Percentiles rank a stretch among this genome's conserved stretches.
These are phyloP conservation scores for Berkeleyomyces basicola DNA, from an alignment of 2,329 filamentous ascomycete genomes.

Conservation along the genomic window DNA sequence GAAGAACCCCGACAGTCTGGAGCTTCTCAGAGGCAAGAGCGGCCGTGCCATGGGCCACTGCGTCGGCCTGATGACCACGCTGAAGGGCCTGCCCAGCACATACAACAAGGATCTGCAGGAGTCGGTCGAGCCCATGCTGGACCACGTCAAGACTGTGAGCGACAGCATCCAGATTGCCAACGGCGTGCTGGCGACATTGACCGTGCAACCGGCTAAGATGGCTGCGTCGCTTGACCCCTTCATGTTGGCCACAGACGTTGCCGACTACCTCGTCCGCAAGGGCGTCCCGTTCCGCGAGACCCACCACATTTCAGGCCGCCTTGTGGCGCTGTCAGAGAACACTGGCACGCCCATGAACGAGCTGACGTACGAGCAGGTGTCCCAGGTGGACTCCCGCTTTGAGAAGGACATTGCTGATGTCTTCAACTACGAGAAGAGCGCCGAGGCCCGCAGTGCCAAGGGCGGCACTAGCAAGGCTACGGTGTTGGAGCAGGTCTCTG, in stretches of 20 bases:
- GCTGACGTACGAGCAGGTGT: conserved; percentile 47
- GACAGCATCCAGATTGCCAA: conserved; percentile 73
- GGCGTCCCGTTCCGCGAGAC: conserved; percentile 66
- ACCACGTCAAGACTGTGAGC: conserved; percentile 63
- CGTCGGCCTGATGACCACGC: conserved; percentile 57
- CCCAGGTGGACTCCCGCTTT: conserved; percentile 52
- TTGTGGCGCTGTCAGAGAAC: conserved; percentile 52
- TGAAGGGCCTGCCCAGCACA: conserved; percentile 55
- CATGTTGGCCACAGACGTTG: conserved; percentile 63
- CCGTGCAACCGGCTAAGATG: conserved; percentile 59
- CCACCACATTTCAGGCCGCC: conserved; percentile 59
- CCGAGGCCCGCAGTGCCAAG: conserved; percentile 60
- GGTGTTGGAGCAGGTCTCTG: conserved; percentile 47
- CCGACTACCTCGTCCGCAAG: conserved; percentile 46
- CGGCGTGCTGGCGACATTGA: conserved; percentile 60
- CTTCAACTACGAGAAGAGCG: conserved; percentile 69
- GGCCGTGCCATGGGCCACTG: conserved; percentile 67
- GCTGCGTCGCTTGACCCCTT: conserved; percentile 58
- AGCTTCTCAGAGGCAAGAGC: conserved; percentile 55
- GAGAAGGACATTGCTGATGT: conserved; percentile 51
- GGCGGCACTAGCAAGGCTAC: conserved; percentile 62
- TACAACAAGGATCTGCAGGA: conserved; percentile 94
- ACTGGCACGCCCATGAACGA: conserved; percentile 52
- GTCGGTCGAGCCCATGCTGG: conserved; percentile 69
- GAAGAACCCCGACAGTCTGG: conserved; percentile 65